Percentiles rank a stretch among this genome's conserved stretches.
These are phyloP conservation scores for Pterulicium gracile DNA, from an alignment of 1,284 basidiomycete genomes.

Conservation along the genomic window DNA sequence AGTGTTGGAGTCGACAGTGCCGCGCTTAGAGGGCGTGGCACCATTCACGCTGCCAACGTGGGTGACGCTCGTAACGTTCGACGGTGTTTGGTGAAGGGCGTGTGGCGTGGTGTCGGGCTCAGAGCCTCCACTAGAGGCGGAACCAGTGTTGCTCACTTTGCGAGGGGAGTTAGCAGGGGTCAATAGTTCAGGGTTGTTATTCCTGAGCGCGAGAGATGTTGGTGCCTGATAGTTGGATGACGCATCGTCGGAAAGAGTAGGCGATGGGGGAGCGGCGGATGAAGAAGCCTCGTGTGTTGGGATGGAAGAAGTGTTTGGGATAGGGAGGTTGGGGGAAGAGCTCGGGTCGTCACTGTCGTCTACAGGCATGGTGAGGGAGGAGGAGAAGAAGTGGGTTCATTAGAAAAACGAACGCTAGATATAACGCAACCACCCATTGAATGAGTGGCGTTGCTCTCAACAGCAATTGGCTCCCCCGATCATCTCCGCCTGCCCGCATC, in stretches of 20 bases:
- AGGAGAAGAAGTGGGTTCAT: too few relatives aligned
- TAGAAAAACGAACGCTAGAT: too few relatives aligned
- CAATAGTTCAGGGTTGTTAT: slow-evolving; percentile 58
- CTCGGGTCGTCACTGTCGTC: slow-evolving; percentile 3
- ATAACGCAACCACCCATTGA: too few relatives aligned
- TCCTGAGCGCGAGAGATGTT: slow-evolving; percentile 47
- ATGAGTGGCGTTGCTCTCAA: too few relatives aligned
- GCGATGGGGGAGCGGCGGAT: slow-evolving; percentile 46
- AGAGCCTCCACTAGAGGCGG: slow-evolving; percentile 24
- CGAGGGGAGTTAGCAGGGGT: slow-evolving; percentile 21
- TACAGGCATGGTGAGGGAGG: slow-evolving; percentile 1
- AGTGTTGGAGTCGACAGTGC: slow-evolving; percentile 10
- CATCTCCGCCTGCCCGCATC: too few relatives aligned
- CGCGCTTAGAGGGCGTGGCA: slow-evolving; percentile 11
- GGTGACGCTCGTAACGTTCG: slow-evolving; percentile 25
- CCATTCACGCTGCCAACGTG: slow-evolving; percentile 14
- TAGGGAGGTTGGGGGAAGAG: slow-evolving; percentile 15
- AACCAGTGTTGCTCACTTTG: slow-evolving; percentile 35
- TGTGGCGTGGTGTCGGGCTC: slow-evolving; percentile 17
- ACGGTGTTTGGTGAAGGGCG: slow-evolving; percentile 25
- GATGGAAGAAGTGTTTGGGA: slow-evolving; percentile 26
- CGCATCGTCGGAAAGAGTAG: slow-evolving; percentile 57
- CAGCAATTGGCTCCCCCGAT: too few relatives aligned
- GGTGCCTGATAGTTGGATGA: slow-evolving; percentile 47
- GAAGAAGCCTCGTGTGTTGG: slow-evolving; percentile 28